These are phyloP conservation scores for Fusarium praegraminearum DNA, from an alignment of 2,329 filamentous ascomycete genomes.

Conservation along the genomic window DNA sequence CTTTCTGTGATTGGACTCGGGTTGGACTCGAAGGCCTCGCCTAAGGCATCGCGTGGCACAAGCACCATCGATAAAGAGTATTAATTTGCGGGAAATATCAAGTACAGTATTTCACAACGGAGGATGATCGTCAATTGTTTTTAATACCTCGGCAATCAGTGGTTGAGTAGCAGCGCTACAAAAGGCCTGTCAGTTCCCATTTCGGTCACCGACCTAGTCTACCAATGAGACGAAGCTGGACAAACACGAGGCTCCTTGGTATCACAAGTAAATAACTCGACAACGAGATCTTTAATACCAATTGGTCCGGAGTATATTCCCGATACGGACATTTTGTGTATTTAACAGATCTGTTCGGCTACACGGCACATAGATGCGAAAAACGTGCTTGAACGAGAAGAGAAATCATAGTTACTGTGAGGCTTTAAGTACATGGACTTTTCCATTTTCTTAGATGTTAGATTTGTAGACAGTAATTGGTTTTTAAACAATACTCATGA, in stretches of 20 bases:
- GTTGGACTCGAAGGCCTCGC: rapidly evolving
- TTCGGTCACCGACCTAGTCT: not conserved
- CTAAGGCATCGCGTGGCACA: too few relatives aligned
- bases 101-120: not conserved
- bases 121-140: not conserved
- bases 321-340: not conserved
- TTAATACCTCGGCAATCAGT: not conserved
- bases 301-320: not conserved
- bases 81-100: not conserved
- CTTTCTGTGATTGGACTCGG: too few relatives aligned
- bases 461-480: not conserved
- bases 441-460: not conserved
- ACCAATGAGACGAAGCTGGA: not conserved
- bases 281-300: rapidly evolving
- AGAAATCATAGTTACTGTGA: rapidly evolving
- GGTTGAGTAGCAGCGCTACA: too few relatives aligned
- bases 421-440: not conserved
- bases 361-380: not conserved
- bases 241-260: not conserved
- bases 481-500: too few relatives aligned
- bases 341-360: not conserved
- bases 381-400: not conserved
- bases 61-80: too few relatives aligned
- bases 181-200: not conserved
- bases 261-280: not conserved